phyloP scores from a whole-genome alignment of 1,284 basidiomycete genomes.

The Ganoderma leucocontextum region DNA sequence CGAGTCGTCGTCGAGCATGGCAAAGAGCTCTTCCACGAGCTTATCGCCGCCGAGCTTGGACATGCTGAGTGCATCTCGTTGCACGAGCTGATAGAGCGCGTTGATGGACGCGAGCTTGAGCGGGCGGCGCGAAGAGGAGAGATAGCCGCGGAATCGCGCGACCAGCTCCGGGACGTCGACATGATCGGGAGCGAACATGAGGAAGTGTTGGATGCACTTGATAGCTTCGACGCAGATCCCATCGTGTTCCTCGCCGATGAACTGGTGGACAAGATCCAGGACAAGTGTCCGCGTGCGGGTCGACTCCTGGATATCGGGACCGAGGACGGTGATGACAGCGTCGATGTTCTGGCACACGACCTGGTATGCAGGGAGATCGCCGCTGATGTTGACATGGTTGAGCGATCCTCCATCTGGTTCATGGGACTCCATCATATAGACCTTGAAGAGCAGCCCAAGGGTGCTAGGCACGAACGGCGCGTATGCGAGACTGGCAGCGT shows the following conservation, averaged over 20 bases:
- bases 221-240: constrained; percentile 93
- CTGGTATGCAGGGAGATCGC: constrained; percentile 92
- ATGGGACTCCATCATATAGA: constrained; percentile 92
- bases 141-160: constrained; percentile 75
- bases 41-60: constrained; percentile 94
- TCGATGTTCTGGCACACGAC: constrained; percentile 93
- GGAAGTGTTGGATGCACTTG: constrained; percentile 94
- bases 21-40: constrained; percentile 94
- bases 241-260: constrained; percentile 88
- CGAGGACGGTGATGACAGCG: constrained; percentile 92
- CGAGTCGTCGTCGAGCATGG: constrained; percentile 93
- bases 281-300: constrained; percentile 83
- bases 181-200: constrained; percentile 92
- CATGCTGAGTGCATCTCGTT: constrained; percentile 92
- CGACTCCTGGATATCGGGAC: constrained; percentile 95
- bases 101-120: constrained; percentile 95
- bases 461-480: constrained; percentile 90
- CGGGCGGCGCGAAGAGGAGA: constrained; percentile 82
- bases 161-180: constrained; percentile 85
- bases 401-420: constrained; percentile 94
- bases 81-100: constrained; percentile 96
- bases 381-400: constrained; percentile 86
- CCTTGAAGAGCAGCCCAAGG: constrained; percentile 89
- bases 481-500: constrained; percentile 93
- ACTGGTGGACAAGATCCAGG: constrained; percentile 87